These are phyloP conservation scores for Henckelia pumila DNA, from an alignment of 257 asterid genomes.

Conservation along the genomic window DNA sequence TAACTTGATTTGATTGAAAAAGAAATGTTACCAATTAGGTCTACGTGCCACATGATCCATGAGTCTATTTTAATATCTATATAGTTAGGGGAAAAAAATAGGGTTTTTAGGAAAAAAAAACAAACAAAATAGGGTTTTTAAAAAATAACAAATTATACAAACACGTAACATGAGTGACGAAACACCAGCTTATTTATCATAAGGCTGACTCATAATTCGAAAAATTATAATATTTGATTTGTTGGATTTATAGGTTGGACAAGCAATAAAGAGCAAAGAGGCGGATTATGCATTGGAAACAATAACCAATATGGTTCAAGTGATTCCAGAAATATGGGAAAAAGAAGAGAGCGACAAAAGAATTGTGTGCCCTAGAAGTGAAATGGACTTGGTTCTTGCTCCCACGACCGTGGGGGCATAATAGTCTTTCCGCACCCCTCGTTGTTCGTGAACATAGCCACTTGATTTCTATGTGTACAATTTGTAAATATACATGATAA, in stretches of 20 bases:
- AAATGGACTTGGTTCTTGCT: constrained; percentile 49
- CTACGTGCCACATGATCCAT: background rate
- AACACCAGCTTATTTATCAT: no score
- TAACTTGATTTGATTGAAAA: no score
- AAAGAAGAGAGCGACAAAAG: constrained; percentile 31
- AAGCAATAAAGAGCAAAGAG: constrained; percentile 47
- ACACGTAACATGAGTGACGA: no score
- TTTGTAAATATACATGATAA: no score
- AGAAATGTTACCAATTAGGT: background rate
- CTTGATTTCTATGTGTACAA: constrained; percentile 18
- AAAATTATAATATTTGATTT: no score
- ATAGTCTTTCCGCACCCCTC: constrained; percentile 15
- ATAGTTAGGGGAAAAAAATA: no score
- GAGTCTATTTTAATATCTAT: no score
- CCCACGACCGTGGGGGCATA: constrained; percentile 65
- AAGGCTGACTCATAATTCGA: no score
- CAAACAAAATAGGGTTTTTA: no score
- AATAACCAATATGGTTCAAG: constrained; percentile 43
- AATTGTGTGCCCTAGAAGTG: constrained; percentile 35
- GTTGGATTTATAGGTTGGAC: constrained; percentile 53
- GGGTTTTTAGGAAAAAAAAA: no score
- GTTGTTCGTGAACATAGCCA: background rate
- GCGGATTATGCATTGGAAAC: constrained; percentile 72
- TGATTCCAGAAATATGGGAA: constrained; percentile 75
- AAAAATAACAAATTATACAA: no score